phyloP scores from a whole-genome alignment of 192 early-diverging fungal genomes.

The Glomus cerebriforme region DNA sequence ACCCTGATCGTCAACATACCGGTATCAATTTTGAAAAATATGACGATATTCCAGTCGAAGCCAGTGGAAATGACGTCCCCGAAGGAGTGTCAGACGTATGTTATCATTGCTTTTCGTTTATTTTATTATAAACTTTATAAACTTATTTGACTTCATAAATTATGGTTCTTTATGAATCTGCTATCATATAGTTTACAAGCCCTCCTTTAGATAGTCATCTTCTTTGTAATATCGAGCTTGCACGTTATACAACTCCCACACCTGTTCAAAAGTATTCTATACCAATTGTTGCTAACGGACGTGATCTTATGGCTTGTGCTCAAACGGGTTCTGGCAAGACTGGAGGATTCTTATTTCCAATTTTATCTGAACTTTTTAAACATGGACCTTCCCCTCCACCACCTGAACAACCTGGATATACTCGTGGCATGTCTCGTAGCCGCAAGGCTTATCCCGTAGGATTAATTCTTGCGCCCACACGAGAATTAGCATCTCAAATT shows the following conservation, averaged over 20 bases:
- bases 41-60: conserved; percentile 97
- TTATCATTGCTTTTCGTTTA: neutral
- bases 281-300: conserved; percentile 74
- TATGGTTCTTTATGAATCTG: neutral
- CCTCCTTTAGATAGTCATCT: conserved; percentile 82
- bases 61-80: conserved; percentile 70
- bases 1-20: conserved; percentile 75
- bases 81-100: conserved; percentile 54
- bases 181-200: conserved; percentile 47
- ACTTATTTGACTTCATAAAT: neutral
- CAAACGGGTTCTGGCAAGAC: conserved; percentile 97
- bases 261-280: conserved; percentile 96
- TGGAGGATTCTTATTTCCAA: conserved; percentile 97
- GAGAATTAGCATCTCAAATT: conserved; percentile 94
- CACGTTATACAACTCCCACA: conserved; percentile 87
- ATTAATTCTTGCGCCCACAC: conserved; percentile 91
- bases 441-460: conserved; percentile 76
- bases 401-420: conserved; percentile 39
- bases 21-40: conserved; percentile 99
- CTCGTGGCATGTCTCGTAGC: conserved; percentile 59
- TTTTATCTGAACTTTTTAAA: conserved; percentile 88
- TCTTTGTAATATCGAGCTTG: conserved; percentile 85
- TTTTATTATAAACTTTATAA: no score
- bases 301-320: conserved; percentile 99
- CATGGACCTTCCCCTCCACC: conserved; percentile 66